Conservation (phyloP, 1,139 yeast genomes). For the Yamadazyma diospyri region DNA sequence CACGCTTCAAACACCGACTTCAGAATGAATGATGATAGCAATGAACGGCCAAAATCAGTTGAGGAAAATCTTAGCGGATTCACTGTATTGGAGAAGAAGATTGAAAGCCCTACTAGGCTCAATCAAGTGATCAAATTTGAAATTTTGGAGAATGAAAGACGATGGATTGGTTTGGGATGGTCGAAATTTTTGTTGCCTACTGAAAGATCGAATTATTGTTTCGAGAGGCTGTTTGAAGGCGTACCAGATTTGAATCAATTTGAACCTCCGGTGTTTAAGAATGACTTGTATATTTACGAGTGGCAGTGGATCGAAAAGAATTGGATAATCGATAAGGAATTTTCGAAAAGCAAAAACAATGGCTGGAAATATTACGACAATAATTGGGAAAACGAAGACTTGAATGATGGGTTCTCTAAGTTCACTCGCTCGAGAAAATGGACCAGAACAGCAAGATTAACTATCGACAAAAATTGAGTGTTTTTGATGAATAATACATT, state of each 20-base stretch:
- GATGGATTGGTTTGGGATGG: conserved; percentile 67
- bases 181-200: conserved; percentile 46
- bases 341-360: conserved; percentile 31
- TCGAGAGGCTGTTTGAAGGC: conserved; percentile 34
- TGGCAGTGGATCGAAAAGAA: conserved; percentile 57
- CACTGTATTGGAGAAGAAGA: conserved; percentile 37
- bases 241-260: conserved; percentile 35
- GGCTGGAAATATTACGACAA: conserved; percentile 58
- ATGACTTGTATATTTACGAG: conserved; percentile 36
- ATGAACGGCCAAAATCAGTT: conserved; percentile 2
- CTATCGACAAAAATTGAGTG: conserved; percentile 39
- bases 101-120: conserved; percentile 40
- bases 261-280: conserved; percentile 46
- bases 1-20: conserved; percentile 16
- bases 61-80: conserved; percentile 30
- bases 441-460: conserved; percentile 45
- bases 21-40: conserved; percentile 8
- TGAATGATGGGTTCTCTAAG: conserved; percentile 44
- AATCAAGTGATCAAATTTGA: conserved; percentile 49
- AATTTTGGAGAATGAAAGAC: conserved; percentile 54
- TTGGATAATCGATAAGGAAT: conserved; percentile 47
- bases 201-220: conserved; percentile 50
- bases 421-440: conserved; percentile 52
- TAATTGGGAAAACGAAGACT: conserved; percentile 44
- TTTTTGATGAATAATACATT: conserved; percentile 19